phyloP scores from a whole-genome alignment of 208 protist genomes.

The Crithidia thermophila region DNA sequence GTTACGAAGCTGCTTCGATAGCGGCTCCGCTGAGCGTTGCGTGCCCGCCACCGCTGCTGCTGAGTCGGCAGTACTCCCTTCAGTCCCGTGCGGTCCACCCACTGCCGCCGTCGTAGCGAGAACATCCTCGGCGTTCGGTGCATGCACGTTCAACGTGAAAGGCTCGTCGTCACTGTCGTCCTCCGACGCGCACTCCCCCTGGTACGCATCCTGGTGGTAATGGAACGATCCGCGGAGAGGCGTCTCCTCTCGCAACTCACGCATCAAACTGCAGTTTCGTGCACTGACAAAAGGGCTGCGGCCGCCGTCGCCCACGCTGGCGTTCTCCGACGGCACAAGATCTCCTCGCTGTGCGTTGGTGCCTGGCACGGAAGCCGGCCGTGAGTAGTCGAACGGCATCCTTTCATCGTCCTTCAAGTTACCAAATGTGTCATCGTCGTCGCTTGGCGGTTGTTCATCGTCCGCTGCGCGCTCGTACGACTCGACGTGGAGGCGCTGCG shows the following conservation, averaged over 20 bases:
- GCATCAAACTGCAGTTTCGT: constrained; percentile 16
- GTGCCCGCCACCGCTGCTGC: too few species aligned
- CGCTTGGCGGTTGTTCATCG: not conserved
- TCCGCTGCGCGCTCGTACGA: not conserved
- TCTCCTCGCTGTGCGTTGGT: too few species aligned
- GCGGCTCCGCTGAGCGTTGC: constrained; percentile 3
- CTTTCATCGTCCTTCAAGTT: too few species aligned
- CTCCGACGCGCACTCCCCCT: not conserved
- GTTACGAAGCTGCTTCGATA: constrained; percentile 35
- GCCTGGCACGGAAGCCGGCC: too few species aligned
- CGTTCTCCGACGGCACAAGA: too few species aligned
- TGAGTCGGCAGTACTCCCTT: too few species aligned
- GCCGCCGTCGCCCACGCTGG: not conserved
- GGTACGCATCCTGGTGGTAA: not conserved
- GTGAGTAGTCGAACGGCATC: too few species aligned
- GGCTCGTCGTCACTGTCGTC: not conserved
- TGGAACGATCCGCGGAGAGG: not conserved
- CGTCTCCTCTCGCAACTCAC: constrained; percentile 2
- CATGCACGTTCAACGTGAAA: not conserved
- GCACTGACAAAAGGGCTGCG: constrained; percentile 5
- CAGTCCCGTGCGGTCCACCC: too few species aligned
- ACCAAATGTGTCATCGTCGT: not conserved
- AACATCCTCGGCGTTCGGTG: too few species aligned
- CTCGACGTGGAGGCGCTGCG: constrained; percentile 22
- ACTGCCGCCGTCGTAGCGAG: too few species aligned